phyloP scores from a whole-genome alignment of 1,284 basidiomycete genomes.

The Ganoderma boninense region DNA sequence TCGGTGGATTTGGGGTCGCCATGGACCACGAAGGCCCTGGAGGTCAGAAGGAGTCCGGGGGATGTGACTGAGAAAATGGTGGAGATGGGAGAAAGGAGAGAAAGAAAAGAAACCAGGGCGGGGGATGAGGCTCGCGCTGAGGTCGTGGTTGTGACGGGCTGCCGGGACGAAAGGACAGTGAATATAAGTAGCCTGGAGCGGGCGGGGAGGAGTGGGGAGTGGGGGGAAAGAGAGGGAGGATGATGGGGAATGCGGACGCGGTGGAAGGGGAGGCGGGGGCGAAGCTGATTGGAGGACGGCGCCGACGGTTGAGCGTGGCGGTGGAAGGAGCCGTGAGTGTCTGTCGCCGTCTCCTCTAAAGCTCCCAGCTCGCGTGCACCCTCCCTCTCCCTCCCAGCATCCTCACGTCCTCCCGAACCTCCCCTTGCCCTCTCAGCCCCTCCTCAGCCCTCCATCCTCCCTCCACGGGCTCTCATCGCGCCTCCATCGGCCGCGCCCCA shows the following conservation, averaged over 20 bases:
- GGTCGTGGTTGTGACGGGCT: neutral
- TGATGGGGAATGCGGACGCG: slow-evolving; percentile 23
- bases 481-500: neutral
- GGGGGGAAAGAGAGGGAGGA: slow-evolving; percentile 10
- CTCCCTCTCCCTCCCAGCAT: neutral
- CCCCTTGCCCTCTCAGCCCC: neutral
- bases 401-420: too few species aligned
- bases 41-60: neutral
- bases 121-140: neutral
- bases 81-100: slow-evolving; percentile 9
- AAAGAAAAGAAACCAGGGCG: slow-evolving; percentile 2
- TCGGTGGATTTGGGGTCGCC: slow-evolving; percentile 30
- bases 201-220: neutral
- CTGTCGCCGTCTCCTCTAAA: neutral
- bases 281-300: slow-evolving; percentile 20
- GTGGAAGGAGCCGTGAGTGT: neutral
- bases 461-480: too few species aligned
- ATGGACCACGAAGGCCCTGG: slow-evolving; percentile 18
- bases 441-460: too few species aligned
- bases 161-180: slow-evolving; percentile 13
- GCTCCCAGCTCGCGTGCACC: neutral
- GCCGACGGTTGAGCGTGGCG: slow-evolving; percentile 17
- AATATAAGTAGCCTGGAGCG: slow-evolving; percentile 19
- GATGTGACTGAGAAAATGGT: slow-evolving; percentile 1
- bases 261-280: slow-evolving; percentile 12